A percentile compares a stretch with the other conserved stretches of the same genome.
phyloP scores from a whole-genome alignment of 306 rosid genomes.

The Trifolium fragiferum region DNA sequence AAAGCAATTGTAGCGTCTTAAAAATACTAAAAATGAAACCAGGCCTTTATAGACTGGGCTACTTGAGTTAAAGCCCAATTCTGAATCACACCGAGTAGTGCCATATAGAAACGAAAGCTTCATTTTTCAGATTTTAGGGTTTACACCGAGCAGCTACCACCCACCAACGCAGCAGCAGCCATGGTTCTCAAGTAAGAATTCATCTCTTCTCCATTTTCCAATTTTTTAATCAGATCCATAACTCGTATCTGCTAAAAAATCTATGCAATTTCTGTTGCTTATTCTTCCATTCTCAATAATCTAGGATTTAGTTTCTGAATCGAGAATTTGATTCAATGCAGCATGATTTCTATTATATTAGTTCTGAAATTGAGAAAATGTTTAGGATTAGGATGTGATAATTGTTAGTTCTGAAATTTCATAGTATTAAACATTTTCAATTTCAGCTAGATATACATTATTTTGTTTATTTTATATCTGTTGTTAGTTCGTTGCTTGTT shows the following conservation, averaged over 20 bases:
- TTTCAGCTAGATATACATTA: not conserved
- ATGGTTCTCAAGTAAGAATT: slow-evolving; percentile 83
- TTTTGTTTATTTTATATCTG: too few species aligned
- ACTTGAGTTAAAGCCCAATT: not conserved
- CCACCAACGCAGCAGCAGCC: slow-evolving; percentile 39
- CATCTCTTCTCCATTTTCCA: not conserved
- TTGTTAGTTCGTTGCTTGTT: too few species aligned
- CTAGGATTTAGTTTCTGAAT: not conserved
- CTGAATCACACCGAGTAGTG: not conserved
- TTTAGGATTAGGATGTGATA: not conserved
- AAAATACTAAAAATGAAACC: not conserved
- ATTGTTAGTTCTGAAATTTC: too few species aligned
- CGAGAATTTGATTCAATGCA: slow-evolving; percentile 4
- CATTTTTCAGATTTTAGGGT: not conserved
- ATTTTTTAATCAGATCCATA: not conserved
- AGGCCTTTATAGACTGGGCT: not conserved
- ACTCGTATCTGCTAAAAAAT: not conserved
- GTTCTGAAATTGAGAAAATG: too few species aligned
- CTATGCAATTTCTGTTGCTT: not conserved
- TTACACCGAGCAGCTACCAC: slow-evolving; percentile 17
- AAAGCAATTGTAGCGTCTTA: not conserved
- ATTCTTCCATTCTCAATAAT: not conserved
- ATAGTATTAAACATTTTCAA: too few species aligned
- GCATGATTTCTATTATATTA: too few species aligned
- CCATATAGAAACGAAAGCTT: not conserved